A percentile compares a stretch with the other conserved stretches of the same genome.
Evolutionary conservation across 2,329 filamentous ascomycete species (phyloP).

Genomic region (Drechslerella coelobrocha): DNA sequence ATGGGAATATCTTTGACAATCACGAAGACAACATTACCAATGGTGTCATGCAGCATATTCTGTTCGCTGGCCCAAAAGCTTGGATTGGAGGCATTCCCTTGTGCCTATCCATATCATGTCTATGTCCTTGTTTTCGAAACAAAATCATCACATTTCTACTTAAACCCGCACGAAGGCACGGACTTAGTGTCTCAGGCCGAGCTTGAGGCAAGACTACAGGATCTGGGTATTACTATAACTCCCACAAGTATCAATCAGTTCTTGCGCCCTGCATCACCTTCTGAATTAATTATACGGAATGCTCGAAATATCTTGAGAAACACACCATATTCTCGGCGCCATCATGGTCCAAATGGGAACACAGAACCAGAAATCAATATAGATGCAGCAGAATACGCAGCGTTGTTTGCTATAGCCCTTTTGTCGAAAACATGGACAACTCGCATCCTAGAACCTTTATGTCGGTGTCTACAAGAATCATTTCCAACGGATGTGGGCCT

Average conservation of each 20-base stretch:
- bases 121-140: slow-evolving; percentile 75
- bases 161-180: slow-evolving; percentile 48
- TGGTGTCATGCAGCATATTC: slow-evolving; percentile 87
- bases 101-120: slow-evolving; percentile 83
- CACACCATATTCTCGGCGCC: slow-evolving; percentile 64
- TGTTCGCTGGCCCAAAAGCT: slow-evolving; percentile 77
- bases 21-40: slow-evolving; percentile 75
- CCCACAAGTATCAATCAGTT: slow-evolving; percentile 55
- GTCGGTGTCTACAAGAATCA: slow-evolving; percentile 57
- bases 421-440: slow-evolving; percentile 54
- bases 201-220: slow-evolving; percentile 52
- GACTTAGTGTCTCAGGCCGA: slow-evolving; percentile 30
- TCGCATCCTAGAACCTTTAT: slow-evolving; percentile 57
- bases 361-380: slow-evolving; percentile 56
- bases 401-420: slow-evolving; percentile 58
- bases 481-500: slow-evolving; percentile 58
- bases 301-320: slow-evolving; percentile 82
- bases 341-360: slow-evolving; percentile 53
- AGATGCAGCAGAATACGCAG: slow-evolving; percentile 58
- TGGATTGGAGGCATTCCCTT: slow-evolving; percentile 77
- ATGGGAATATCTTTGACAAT: slow-evolving; percentile 80
- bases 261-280: slow-evolving; percentile 68
- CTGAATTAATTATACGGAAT: slow-evolving; percentile 75
- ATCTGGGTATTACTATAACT: slow-evolving; percentile 58
- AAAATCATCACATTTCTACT: slow-evolving; percentile 66